Evolutionary conservation across 2,329 filamentous ascomycete genomes (phyloP), one percentile per base, ranked within the genome.

Genomic region (Thelonectria discophora): DNA sequence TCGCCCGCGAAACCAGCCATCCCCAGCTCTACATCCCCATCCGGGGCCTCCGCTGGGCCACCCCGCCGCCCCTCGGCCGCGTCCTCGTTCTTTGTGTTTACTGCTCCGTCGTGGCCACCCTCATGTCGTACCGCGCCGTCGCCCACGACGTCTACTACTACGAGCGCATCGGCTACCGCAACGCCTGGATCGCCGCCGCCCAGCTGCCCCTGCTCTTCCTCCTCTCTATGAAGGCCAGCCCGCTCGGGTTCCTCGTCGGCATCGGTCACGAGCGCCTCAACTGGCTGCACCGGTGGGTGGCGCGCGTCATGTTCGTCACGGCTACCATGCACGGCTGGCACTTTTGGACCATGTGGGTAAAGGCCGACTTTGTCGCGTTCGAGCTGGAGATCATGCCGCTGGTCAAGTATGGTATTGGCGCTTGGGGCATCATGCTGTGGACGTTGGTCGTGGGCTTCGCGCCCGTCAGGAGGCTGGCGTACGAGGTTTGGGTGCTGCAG

Each of bases 251-350:
- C 55, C 75, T 92, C 21, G 81, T 84, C 4, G 89, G 89, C 11
- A 82, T 84, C 10, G 87, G 88, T 62, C 87, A 91, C 69, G 89
- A 92, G 75, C 82, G 87, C 9, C 78, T 92, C 60, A 91, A 90
- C 73, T 92, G 89, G 89, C 76, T 91, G 54, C 90, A 92, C 69
- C 84, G 90, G 62, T 92, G 90, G 89, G 85, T 88, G 10, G 88
- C 86, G 3, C 83, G 90, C 60, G 89, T 87, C 57, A 85, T 92
- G 77, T 83, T 92, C 37, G 77, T 91, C 15, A 90, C 87, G 0
- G 86, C 86, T 2, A 88, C 88, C 1, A 82, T 91, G 3, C 90
- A 92, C 68, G 88, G 90, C 62, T 90, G 86, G 67, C 86, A 90
- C 73, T 92, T 91, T 73, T 88, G 87, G 76, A 78, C 79, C 3